Conservation (phyloP, 208 protist genomes). For the Leishmania turanica region DNA sequence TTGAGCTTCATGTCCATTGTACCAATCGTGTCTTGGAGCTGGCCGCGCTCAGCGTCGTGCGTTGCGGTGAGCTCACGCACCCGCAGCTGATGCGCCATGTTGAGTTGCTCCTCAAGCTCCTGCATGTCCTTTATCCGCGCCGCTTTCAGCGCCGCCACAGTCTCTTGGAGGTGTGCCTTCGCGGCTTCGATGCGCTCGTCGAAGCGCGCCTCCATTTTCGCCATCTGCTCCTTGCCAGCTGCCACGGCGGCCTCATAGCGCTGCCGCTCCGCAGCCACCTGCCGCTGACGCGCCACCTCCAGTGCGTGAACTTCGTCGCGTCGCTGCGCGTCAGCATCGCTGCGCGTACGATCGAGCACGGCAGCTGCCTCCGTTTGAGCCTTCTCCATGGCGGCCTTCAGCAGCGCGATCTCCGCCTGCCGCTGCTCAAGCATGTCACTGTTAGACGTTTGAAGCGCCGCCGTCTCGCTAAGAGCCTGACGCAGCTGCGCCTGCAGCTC, state of each 20-base stretch:
- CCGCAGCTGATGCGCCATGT: slow-evolving; percentile 30
- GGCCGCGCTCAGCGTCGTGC: slow-evolving; percentile 19
- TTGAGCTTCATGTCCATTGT: slow-evolving; percentile 15
- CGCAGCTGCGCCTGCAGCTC: slow-evolving; percentile 28
- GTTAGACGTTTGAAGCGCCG: slow-evolving; percentile 19
- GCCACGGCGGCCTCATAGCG: slow-evolving; percentile 29
- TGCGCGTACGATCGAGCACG: slow-evolving; percentile 16
- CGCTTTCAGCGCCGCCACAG: slow-evolving; percentile 24
- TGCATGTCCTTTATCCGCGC: slow-evolving; percentile 22
- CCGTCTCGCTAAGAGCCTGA: slow-evolving; percentile 11
- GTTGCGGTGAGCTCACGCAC: slow-evolving; percentile 15
- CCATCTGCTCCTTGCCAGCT: slow-evolving; percentile 25
- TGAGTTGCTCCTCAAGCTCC: slow-evolving; percentile 16
- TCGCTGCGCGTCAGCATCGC: slow-evolving; percentile 16
- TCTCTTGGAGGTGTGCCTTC: slow-evolving; percentile 15
- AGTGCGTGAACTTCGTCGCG: slow-evolving; percentile 17
- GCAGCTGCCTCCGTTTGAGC: slow-evolving; percentile 23
- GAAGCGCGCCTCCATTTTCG: slow-evolving; percentile 15
- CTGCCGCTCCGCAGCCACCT: slow-evolving; percentile 25
- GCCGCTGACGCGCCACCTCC: slow-evolving; percentile 21
- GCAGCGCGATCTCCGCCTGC: slow-evolving; percentile 16
- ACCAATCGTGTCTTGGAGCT: slow-evolving; percentile 12
- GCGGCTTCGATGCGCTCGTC: slow-evolving; percentile 13
- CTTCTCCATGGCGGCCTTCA: slow-evolving; percentile 23
- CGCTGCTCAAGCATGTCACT: slow-evolving; percentile 14